Evolutionary conservation across 441 rosid species (phyloP).

Genomic region (Bocquillonia castaneifolia): DNA sequence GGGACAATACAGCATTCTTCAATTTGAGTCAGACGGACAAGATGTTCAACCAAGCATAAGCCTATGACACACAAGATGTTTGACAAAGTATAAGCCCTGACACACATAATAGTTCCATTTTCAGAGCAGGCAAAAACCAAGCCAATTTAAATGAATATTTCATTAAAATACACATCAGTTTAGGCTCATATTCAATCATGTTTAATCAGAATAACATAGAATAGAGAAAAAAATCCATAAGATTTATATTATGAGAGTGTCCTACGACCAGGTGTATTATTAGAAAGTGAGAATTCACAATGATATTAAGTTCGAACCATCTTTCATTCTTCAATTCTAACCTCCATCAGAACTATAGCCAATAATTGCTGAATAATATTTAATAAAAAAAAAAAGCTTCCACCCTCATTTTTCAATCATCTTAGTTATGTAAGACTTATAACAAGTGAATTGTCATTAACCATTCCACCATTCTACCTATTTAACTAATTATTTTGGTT

Average conservation of each 20-base stretch:
- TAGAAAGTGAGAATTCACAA: neutral
- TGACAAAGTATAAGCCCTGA: slow-evolving; percentile 8
- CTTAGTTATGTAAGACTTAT: neutral
- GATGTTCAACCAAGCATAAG: slow-evolving; percentile 6
- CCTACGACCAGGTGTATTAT: neutral
- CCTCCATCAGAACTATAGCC: neutral
- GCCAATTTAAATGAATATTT: neutral
- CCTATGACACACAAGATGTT: neutral
- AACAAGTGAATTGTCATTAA: neutral
- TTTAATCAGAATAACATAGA: neutral
- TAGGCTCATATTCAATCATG: neutral
- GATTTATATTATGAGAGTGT: neutral
- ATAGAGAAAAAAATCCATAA: neutral
- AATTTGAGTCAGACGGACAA: slow-evolving; percentile 12
- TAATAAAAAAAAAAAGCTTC: too few species aligned
- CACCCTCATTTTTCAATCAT: neutral
- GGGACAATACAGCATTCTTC: slow-evolving; percentile 25
- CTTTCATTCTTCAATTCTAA: neutral
- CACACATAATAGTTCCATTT: slow-evolving; percentile 7
- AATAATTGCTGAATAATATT: too few species aligned
- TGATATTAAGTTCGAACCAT: too few species aligned
- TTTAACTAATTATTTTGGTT: neutral
- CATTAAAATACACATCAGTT: neutral
- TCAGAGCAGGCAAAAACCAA: neutral
- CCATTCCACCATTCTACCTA: neutral